These are phyloP conservation scores for Vitis riparia DNA, from an alignment of 164 flowering plant genomes.

Conservation along the genomic window DNA sequence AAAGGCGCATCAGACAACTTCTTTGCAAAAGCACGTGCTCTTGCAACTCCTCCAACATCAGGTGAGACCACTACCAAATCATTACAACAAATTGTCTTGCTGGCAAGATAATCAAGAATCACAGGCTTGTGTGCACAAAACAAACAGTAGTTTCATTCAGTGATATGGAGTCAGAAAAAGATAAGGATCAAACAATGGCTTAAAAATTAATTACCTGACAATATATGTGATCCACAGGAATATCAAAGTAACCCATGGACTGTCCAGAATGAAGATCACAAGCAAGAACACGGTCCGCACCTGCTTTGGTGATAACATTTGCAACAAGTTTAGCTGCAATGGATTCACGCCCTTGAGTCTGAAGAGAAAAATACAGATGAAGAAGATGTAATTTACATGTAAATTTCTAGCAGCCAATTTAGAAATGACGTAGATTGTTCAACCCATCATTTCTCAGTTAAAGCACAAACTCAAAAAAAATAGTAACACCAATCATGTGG, in stretches of 20 bases:
- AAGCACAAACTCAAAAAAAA: background rate
- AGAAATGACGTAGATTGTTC: background rate
- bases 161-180: constrained; percentile 9
- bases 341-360: constrained; percentile 99
- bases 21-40: constrained; percentile 98
- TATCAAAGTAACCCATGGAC: constrained; percentile 98
- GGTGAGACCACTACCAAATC: constrained; percentile 99
- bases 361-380: constrained; percentile 15
- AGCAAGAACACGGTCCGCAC: constrained; percentile 96
- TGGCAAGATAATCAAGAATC: constrained; percentile 95
- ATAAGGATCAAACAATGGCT: background rate
- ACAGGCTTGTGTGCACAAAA: constrained; percentile 62
- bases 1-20: constrained; percentile 96
- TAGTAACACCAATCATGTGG: background rate
- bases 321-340: constrained; percentile 99
- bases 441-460: background rate
- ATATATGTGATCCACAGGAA: constrained; percentile 95
- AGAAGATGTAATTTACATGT: background rate
- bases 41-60: constrained; percentile 97
- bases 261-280: constrained; percentile 99
- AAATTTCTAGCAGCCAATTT: background rate
- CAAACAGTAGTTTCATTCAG: constrained; percentile 3
- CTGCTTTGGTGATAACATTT: constrained; percentile 92
- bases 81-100: constrained; percentile 77
- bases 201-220: constrained; percentile 61